Evolutionary conservation across 2,329 filamentous ascomycete species (phyloP), one percentile per base, ranked within the genome.

Genomic region (Aspergillus sp.): DNA sequence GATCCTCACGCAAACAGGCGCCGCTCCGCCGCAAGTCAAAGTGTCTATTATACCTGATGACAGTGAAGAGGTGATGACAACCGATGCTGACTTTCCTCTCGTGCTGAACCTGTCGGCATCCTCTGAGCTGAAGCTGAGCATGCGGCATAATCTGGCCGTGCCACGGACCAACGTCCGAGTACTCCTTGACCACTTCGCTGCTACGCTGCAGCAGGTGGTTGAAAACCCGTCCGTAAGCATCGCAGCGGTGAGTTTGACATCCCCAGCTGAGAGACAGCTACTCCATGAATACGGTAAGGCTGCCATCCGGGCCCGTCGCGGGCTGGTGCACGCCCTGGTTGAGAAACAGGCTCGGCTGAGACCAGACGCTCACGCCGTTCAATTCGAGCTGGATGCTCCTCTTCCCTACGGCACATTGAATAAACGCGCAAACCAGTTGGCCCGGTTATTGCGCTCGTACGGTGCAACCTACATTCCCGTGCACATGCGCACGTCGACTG

Each of bases 401-500:
- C 17, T 43, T 6, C 19, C 41, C 41, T 43, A 43, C 12, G 17
- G 17, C 41, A 43, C 41, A 5, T 12, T 43, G 5, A 43, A 43
- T 21, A 43, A 43, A 43, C 41, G 41, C 2, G n/a, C 41, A 17
- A 43, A 43, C 41, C 41, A 43, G 41, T 43, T 43, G 19, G 41
- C 41, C 9, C n/a, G 41, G 8, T 13, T 19, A 12, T 10, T 43
- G 17, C 41, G 41, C 41, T 9, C 17, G 2, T 43, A 43, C n/a
- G 41, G 41, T 12, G 41, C 41, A 17, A 21, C 41, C 1, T 43
- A 43, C 10, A 48, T 48, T 13, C 45, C 45, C 6, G 45, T 48
- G 19, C 45, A 48, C 45, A 48, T 63, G 28, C 43, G 58, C 39
- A 52, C 51, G 15, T 63, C 61, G 2, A 13, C 38, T 25, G 48